These are phyloP conservation scores for Ailanthus altissimus DNA, from an alignment of 345 rosid species.

Conservation along the genomic window DNA sequence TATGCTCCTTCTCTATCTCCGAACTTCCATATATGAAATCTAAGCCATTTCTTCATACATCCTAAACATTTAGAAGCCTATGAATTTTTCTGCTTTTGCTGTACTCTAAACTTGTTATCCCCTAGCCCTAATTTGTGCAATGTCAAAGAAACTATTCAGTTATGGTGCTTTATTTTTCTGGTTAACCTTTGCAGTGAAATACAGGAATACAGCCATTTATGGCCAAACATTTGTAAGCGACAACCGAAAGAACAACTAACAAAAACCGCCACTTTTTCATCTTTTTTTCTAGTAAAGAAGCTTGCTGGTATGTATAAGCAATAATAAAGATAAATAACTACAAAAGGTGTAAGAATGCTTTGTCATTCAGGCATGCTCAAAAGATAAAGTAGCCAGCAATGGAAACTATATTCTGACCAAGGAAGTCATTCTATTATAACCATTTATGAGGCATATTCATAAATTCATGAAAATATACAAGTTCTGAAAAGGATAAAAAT, in stretches of 20 bases:
- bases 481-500: constrained; percentile 14
- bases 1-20: constrained; percentile 3
- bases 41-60: not conserved
- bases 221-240: not conserved
- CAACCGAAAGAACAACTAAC: not conserved
- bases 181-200: constrained; percentile 6
- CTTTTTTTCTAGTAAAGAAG: not conserved
- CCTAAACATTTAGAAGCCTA: not conserved
- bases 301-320: not conserved
- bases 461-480: constrained; percentile 17
- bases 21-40: not conserved
- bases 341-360: constrained; percentile 7
- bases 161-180: not conserved
- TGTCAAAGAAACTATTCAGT: not conserved
- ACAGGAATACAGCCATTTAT: not conserved
- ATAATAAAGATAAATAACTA: constrained; percentile 10
- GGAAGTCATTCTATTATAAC: not conserved
- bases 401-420: not conserved
- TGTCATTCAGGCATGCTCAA: not conserved
- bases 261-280: not conserved
- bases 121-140: not conserved
- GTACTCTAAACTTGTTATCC: not conserved
- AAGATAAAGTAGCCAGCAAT: constrained; percentile 8
- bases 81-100: not conserved
- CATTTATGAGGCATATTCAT: not conserved